Base-by-base conservation (phyloP, 1,284 basidiomycete species). In the Fomitopsis betulina region DNA sequence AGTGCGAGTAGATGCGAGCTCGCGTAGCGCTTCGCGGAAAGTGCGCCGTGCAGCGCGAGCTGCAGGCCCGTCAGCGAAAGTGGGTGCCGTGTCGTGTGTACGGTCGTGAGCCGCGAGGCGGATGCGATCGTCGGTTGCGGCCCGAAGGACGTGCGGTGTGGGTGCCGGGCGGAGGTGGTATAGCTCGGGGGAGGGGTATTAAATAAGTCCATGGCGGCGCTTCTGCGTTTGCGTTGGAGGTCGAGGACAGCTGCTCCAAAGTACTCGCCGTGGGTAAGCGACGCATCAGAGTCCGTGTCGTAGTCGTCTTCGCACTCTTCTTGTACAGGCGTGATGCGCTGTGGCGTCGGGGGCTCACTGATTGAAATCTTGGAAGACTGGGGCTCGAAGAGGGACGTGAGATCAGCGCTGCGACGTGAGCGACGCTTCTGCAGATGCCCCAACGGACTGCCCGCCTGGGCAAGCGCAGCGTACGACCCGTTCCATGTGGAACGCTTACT, bases 1-100 rank as follows among this genome's bases (percentile, higher is more conserved):
- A 93, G 70, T 5, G 90, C 89, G 1, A 93, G 76, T 1, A 93
- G 75, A 67, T 93, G 87, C 0, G 91, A 81, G 60, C 86, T 89
- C 0, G 90, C 80, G 63, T 89, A 91, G 13, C 90, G 80, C 63
- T 86, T 88, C 4, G 89, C 80, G 3, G 83, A 78, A 9, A 91
- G 63, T 0, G 89, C 85, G 25, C 77, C 78, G 55, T 87, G 82
- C 0, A 92, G 71, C 0, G 85, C 77, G 27, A 79, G 74, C 27
- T 80, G 77, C 5, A 92, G 71, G 0, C 87, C 78, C 12, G 83
- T 81, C 2, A 87, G 72, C 3, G 87, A 89, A 0, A 89, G 72
- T 0, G 86, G 84, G 64, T 89, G 85, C 8, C 86, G 78, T 0
- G 80, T 72, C 2, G 82, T 75, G 54, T 85, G 83, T 53, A 86